phyloP scores from a whole-genome alignment of 2,329 filamentous ascomycete genomes.

The Aspergillus eucalypticola region DNA sequence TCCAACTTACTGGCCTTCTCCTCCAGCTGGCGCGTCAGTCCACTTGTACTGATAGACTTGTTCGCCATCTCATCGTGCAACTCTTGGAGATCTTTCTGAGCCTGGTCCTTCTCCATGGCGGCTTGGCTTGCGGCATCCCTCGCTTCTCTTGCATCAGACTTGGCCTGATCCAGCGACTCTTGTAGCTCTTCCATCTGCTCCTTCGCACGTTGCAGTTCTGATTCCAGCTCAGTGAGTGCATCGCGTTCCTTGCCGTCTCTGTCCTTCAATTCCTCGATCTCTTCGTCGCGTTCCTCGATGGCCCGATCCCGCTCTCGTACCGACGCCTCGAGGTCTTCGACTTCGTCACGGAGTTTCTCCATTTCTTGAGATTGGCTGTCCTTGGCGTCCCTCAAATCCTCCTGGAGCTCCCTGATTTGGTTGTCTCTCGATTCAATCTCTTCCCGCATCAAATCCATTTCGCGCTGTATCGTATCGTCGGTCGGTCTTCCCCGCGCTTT shows the following conservation, averaged over 20 bases:
- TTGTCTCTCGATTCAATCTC: conserved; percentile 52
- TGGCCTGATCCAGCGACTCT: conserved; percentile 41
- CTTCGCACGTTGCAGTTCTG: conserved; percentile 50
- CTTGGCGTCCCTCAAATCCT: conserved; percentile 60
- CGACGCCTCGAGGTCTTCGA: conserved; percentile 74
- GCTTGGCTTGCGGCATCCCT: conserved; percentile 52
- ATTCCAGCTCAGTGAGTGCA: conserved; percentile 50
- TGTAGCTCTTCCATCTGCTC: conserved; percentile 48
- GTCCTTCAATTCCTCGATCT: conserved; percentile 66
- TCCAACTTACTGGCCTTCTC: conserved; percentile 69
- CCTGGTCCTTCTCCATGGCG: conserved; percentile 52
- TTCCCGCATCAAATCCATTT: conserved; percentile 54
- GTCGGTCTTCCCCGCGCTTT: conserved; percentile 74
- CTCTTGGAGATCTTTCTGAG: conserved; percentile 58
- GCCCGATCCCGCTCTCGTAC: conserved; percentile 73
- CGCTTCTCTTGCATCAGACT: conserved; percentile 39
- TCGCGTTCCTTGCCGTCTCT: conserved; percentile 45
- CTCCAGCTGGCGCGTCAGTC: conserved; percentile 72
- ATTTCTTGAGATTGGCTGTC: conserved; percentile 58
- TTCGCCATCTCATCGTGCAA: conserved; percentile 76
- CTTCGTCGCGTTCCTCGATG: conserved; percentile 73
- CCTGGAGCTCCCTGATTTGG: conserved; percentile 42
- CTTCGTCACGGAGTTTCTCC: conserved; percentile 69
- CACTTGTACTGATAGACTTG: conserved; percentile 75
- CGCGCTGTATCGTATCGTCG: conserved; percentile 67